A percentile compares a stretch with the other conserved stretches of the same genome.
These are phyloP conservation scores for Suillus cothurnatus DNA, from an alignment of 768 basidiomycete species.

Conservation along the genomic window DNA sequence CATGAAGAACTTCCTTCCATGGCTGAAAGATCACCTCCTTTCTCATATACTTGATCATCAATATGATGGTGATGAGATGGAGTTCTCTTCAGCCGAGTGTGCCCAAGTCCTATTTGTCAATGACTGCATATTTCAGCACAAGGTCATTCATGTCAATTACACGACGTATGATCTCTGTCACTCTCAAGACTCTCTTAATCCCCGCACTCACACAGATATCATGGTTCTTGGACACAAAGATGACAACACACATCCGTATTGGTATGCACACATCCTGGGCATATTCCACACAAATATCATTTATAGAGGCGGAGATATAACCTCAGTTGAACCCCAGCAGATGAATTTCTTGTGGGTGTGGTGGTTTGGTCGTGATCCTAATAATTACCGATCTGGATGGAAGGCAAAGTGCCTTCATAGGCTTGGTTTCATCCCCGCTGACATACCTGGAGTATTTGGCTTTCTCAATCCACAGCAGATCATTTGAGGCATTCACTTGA, in stretches of 20 bases:
- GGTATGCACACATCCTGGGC: constrained; percentile 33
- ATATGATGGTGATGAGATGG: too few species aligned
- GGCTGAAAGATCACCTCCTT: too few species aligned
- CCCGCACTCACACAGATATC: constrained; percentile 5
- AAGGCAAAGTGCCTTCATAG: too few species aligned
- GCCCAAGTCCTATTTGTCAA: too few species aligned
- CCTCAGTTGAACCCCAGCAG: constrained; percentile 4
- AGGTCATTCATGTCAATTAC: too few species aligned
- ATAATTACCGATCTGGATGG: too few species aligned
- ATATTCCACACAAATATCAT: constrained; percentile 18
- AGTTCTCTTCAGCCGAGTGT: too few species aligned
- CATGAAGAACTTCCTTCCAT: too few species aligned
- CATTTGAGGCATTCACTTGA: constrained; percentile 16
- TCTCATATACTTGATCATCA: too few species aligned
- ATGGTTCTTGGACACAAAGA: constrained; percentile 20
- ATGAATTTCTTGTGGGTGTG: constrained; percentile 33
- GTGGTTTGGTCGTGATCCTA: constrained; percentile 27
- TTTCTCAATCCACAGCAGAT: constrained; percentile 14
- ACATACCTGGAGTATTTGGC: too few species aligned
- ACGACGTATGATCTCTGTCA: constrained; percentile 28
- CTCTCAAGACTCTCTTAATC: constrained; percentile 43
- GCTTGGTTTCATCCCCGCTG: too few species aligned
- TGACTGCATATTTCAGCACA: too few species aligned
- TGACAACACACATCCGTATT: constrained; percentile 33
- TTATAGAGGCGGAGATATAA: not conserved